Percentiles rank a stretch among this genome's conserved stretches.
phyloP scores from a whole-genome alignment of 441 rosid genomes.

The Erodium trifolium region DNA sequence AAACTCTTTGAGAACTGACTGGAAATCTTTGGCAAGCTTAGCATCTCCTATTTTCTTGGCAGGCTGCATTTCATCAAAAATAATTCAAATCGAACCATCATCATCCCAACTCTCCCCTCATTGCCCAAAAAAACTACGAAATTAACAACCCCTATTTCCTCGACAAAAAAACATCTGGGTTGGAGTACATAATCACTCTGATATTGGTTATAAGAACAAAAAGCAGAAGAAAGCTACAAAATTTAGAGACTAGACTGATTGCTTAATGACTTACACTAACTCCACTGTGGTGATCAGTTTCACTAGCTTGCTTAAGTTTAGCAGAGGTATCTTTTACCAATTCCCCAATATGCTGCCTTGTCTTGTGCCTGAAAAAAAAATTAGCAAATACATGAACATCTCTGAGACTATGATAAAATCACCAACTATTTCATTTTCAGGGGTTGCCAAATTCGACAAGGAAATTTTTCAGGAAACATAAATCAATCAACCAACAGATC shows the following conservation, averaged over 20 bases:
- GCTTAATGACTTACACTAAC: slow-evolving; percentile 28
- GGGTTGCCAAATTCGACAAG: too few relatives aligned
- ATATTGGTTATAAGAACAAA: neutral
- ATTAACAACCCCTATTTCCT: too few relatives aligned
- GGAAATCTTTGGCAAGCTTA: slow-evolving; percentile 65
- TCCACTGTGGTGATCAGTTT: slow-evolving; percentile 35
- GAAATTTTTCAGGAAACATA: too few relatives aligned
- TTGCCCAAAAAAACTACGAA: too few relatives aligned
- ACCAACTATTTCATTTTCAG: too few relatives aligned
- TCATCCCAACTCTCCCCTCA: too few relatives aligned
- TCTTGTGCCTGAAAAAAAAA: slow-evolving; percentile 34
- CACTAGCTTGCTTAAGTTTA: slow-evolving; percentile 53
- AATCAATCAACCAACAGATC: neutral
- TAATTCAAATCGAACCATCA: neutral
- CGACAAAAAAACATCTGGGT: too few relatives aligned
- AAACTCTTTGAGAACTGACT: slow-evolving; percentile 45
- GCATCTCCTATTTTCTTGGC: slow-evolving; percentile 63
- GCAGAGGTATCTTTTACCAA: slow-evolving; percentile 30
- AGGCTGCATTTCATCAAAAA: slow-evolving; percentile 22
- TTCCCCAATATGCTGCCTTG: slow-evolving; percentile 55
- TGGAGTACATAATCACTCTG: neutral
- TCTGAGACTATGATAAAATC: neutral
- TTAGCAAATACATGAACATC: too few relatives aligned
- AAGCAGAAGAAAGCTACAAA: too few relatives aligned
- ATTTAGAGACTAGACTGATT: too few relatives aligned